A percentile compares a stretch with the other conserved stretches of the same genome.
phyloP scores from a whole-genome alignment of 257 asterid species.

The Solanum gracilifrons region DNA sequence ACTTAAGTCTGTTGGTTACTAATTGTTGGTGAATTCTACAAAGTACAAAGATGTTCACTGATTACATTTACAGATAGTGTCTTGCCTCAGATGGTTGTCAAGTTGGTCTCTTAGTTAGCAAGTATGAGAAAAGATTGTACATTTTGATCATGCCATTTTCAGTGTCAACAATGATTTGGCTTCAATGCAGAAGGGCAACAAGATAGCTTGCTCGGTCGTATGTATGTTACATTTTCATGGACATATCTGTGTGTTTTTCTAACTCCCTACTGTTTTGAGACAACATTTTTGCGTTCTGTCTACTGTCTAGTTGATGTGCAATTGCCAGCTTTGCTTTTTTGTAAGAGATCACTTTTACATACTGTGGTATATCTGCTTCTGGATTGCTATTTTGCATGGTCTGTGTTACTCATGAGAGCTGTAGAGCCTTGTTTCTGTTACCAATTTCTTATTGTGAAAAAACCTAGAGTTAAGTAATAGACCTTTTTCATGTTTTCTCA shows the following conservation, averaged over 20 bases:
- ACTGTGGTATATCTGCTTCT: background rate
- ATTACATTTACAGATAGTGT: background rate
- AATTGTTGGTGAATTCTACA: background rate
- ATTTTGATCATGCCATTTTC: background rate
- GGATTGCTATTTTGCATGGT: background rate
- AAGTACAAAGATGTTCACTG: background rate
- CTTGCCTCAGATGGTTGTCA: background rate
- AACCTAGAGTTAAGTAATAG: background rate
- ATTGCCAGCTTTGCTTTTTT: background rate
- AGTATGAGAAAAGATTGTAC: background rate
- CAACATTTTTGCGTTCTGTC: background rate
- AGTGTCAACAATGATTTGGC: background rate
- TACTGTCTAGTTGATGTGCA: background rate
- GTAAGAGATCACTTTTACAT: background rate
- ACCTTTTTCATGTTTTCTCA: background rate
- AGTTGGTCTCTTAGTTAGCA: background rate
- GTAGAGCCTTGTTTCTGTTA: background rate
- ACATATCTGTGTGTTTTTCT: background rate
- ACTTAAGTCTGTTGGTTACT: background rate
- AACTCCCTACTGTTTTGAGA: background rate
- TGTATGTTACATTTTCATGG: background rate
- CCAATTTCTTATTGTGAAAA: background rate
- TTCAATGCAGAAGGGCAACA: background rate
- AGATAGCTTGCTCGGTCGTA: background rate
- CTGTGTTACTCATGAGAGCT: background rate